Base-by-base conservation (phyloP, 495 filamentous ascomycete species). In the Tuber borchii region DNA sequence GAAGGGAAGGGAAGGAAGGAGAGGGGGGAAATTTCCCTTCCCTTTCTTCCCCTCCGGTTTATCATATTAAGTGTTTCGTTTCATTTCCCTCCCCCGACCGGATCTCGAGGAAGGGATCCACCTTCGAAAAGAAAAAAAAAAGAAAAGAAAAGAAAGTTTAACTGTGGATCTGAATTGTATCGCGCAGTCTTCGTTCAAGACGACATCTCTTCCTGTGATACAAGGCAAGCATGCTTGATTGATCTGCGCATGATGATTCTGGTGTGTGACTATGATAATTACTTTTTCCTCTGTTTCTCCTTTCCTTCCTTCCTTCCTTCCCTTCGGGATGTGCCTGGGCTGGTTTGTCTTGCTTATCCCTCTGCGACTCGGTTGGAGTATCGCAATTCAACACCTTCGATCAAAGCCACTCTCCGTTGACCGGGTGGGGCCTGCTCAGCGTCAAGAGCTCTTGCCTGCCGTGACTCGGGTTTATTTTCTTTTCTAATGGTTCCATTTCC, bases 191-290 rank as follows among this genome's bases (percentile, higher is more conserved):
- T 43, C 8, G 42, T 12, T 0, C 42, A 65, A 65, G 56, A 31
- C 56, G 56, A 65, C 56, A 65, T 65, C 56, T 65, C 31, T 31
- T 65, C 31, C n/a, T 31, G 56, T 65, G 56, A 65, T 65, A 65
- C 48, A 56, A 56, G 48, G n/a, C 56, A 65, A 65, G 56, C 56
- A 31, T 65, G 56, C 56, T 65, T 65, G 56, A 65, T 65, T 65
- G 56, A 65, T 65, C 56, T 65, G 56, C 56, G 9, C 56, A 65
- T 65, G 51, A 61, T 61, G 56, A 6, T 31, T 65, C 12, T 65
- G n/a, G 26, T 61, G 51, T 61, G 51, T 26, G 51, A 26, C 51
- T 61, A 61, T 5, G 45, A 19, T 46, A 46, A 19, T 19, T 65
- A 10, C 12, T 14, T 16, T 2, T 65, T 65, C 31, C 56, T 65